Evolutionary conservation across 345 rosid species (phyloP), one percentile per base, ranked within the genome.

Genomic region (Gossypium anomalum): DNA sequence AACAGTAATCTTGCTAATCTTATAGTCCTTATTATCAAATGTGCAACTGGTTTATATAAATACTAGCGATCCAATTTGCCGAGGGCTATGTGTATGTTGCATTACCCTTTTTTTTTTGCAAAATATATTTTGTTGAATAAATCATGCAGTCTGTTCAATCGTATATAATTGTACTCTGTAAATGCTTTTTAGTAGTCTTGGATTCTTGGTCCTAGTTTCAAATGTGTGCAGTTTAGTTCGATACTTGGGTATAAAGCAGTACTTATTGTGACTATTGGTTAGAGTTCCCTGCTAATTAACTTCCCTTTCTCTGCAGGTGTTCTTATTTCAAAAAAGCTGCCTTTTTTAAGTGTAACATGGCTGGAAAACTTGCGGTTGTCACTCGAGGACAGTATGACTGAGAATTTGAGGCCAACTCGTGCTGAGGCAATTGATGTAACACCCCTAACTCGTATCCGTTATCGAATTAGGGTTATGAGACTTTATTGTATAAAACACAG

Each of bases 251-350:
- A 27, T 27, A 3, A 27, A 27, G 0, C 45, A 17, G 58, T 45
- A 17, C 58, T 44, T 25, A 2, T 2, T 27, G 48, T 61, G 10
- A 11, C 25, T 25, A 12, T 61, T 79, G 70, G 20, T 58, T 76
- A 25, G 48, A 63, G 43, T 72, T 23, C 58, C 62, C 16, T 66
- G 70, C 48, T 82, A 48, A 75, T 68, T 43, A 44, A 75, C 47
- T 44, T 71, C 56, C 69, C 62, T 76, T 73, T 52, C 19, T 70
- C 65, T 79, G 63, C 79, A 94, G 98, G 97, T 94, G 83, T 94
- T 94, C 81, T 89, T 94, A 76, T 94, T 90, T 75, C 98, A 94
- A 81, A 94, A 94, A 94, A 71, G 90, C 97, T 77, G 98, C 97
- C 73, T 87, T 94, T 57, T 94, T 90, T 85, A 94, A 94, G 82